Evolutionary conservation across 2,329 filamentous ascomycete genomes (phyloP), one percentile per base, ranked within the genome.

Genomic region (Alternaria incomplexa): DNA sequence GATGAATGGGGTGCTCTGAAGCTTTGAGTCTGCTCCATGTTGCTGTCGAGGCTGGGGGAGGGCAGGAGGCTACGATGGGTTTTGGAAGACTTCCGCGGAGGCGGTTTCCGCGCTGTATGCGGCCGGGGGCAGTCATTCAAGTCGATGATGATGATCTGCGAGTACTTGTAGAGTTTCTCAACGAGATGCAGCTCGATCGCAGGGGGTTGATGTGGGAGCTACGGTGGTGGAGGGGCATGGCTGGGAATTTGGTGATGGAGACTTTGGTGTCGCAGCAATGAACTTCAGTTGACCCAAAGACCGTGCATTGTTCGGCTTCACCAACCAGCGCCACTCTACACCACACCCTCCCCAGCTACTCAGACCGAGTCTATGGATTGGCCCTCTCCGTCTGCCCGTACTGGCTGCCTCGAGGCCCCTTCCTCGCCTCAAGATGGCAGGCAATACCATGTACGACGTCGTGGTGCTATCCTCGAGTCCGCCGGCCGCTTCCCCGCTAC

Each of bases 391-490:
- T 25, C 44, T 45, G 32, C 30, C 20, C 53, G 54, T 26, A 55
- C 30, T 63, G 61, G 61, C 63, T 65, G 26, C 17, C 17, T 44
- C 40, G 25, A 53, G 64, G 57, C 58, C 62, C 51, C 30, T 60
- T 43, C 62, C 53, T n/a, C 47, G 59, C 63, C 67, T 67, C 65
- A 67, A 63, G 28, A 74, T 75, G 73, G 69, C 70, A 66, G 70
- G 68, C 62, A 65, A 61, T 44, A 60, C 67, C 48, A 40, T 10
- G 8, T 73, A 68, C 61, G 65, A 74, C 23, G 68, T 75, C 13
- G 71, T 75, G 12, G 64, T 75, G 5, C 62, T 81, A 8, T 76
- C 73, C 22, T 79, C 77, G 13, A 76, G 76, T n/a, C 77, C 78
- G 20, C 74, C 76, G 40, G 63, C 63, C 45, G 62, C 64, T 64